Percentiles rank a stretch among this genome's conserved stretches.
Evolutionary conservation across 768 basidiomycete species (phyloP).

Genomic region (Trametes meyenii): DNA sequence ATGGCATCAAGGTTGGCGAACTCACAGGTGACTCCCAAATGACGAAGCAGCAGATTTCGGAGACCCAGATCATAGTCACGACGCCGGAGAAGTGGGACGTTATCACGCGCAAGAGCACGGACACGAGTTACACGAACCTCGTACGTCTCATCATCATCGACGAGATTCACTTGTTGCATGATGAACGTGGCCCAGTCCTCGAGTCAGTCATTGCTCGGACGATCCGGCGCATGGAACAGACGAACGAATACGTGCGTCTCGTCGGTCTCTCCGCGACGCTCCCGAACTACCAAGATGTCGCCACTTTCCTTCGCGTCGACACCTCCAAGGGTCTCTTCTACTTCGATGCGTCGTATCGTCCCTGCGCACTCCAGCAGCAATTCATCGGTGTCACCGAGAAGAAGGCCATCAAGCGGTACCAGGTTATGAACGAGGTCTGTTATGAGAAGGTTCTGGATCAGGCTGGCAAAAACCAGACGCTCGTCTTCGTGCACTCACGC

Average conservation of each 20-base stretch:
- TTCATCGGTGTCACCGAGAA: slow-evolving; percentile 99
- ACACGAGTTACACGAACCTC: slow-evolving; percentile 95
- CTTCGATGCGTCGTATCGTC: slow-evolving; percentile 93
- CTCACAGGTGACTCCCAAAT: slow-evolving; percentile 97
- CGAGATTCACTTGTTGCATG: slow-evolving; percentile 96
- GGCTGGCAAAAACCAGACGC: slow-evolving; percentile 83
- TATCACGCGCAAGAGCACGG: slow-evolving; percentile 96
- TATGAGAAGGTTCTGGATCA: slow-evolving; percentile 99
- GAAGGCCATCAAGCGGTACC: slow-evolving; percentile 98
- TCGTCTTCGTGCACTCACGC: slow-evolving; percentile 97
- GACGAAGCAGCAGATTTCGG: slow-evolving; percentile 96
- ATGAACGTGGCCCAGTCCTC: slow-evolving; percentile 96
- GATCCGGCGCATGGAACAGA: slow-evolving; percentile 93
- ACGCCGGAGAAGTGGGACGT: slow-evolving; percentile 99
- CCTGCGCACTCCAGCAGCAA: slow-evolving; percentile 94
- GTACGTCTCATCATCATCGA: slow-evolving; percentile 97
- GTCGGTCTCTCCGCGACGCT: slow-evolving; percentile 96
- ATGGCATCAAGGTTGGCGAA: slow-evolving; percentile 88
- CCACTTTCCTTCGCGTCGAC: slow-evolving; percentile 95
- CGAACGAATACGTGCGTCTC: slow-evolving; percentile 87
- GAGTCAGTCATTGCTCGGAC: slow-evolving; percentile 91
- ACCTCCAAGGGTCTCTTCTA: slow-evolving; percentile 92
- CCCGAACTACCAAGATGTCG: slow-evolving; percentile 98
- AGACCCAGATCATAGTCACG: slow-evolving; percentile 97
- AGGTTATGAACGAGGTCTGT: slow-evolving; percentile 98